Conservation (phyloP, 371 early-diverging fungal species). For the Apophysomyces sp. region DNA sequence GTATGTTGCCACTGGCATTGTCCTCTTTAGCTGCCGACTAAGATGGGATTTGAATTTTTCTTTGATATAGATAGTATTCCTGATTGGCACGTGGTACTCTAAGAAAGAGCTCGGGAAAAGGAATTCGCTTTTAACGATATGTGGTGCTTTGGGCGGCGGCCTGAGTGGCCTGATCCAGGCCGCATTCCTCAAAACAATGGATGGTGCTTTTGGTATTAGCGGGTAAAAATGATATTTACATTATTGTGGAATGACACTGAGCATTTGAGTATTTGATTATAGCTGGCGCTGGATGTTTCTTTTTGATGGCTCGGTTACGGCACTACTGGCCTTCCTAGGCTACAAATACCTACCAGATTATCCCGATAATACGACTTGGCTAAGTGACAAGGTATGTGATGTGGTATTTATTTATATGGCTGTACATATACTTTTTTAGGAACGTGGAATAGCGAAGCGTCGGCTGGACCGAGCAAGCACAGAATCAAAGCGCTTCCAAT, state of each 20-base stretch:
- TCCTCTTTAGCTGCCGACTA: background rate
- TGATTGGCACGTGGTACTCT: constrained; percentile 53
- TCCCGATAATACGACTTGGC: constrained; percentile 15
- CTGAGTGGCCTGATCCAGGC: constrained; percentile 48
- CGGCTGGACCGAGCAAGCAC: constrained; percentile 12
- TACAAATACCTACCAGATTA: constrained; percentile 18
- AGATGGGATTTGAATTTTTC: background rate
- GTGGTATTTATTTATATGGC: too few species aligned
- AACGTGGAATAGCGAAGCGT: constrained; percentile 25
- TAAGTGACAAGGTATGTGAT: constrained; percentile 16
- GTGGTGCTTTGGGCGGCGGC: constrained; percentile 41
- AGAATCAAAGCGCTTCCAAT: background rate
- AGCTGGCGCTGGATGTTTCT: constrained; percentile 24
- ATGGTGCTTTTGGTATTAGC: constrained; percentile 43
- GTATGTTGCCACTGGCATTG: constrained; percentile 15
- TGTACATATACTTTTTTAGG: constrained; percentile 5
- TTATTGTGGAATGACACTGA: background rate
- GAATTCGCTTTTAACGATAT: constrained; percentile 38
- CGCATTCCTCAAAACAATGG: constrained; percentile 42
- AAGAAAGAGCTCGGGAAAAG: constrained; percentile 42
- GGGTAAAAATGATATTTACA: constrained; percentile 30
- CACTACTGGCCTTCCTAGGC: constrained; percentile 10
- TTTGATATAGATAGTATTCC: constrained; percentile 37
- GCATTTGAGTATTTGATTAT: too few species aligned
- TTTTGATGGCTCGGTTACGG: constrained; percentile 16